phyloP scores from a whole-genome alignment of 768 basidiomycete species.

The Russula dissimulans region DNA sequence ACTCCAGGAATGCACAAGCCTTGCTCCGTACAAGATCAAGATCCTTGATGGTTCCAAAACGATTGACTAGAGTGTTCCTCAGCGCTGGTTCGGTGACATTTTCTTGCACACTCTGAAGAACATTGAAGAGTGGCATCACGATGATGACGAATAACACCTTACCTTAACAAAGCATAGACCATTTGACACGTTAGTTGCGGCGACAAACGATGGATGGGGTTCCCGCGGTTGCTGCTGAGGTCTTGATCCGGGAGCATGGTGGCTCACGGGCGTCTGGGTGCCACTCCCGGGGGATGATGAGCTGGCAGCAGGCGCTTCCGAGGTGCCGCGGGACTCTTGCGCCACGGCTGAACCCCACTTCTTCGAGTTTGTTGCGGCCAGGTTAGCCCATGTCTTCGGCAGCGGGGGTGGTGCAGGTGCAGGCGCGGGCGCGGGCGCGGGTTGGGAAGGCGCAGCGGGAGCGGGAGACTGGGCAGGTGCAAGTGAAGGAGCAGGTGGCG shows the following conservation, averaged over 20 bases:
- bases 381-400: slow-evolving; percentile 86
- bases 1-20: slow-evolving; percentile 94
- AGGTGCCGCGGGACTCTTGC: slow-evolving; percentile 66
- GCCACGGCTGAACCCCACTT: slow-evolving; percentile 84
- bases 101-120: slow-evolving; percentile 60
- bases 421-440: slow-evolving; percentile 35
- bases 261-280: slow-evolving; percentile 28
- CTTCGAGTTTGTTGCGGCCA: slow-evolving; percentile 73
- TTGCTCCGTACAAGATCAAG: slow-evolving; percentile 81
- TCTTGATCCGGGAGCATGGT: slow-evolving; percentile 27
- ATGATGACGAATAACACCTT: slow-evolving; percentile 17
- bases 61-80: slow-evolving; percentile 37
- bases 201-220: slow-evolving; percentile 39
- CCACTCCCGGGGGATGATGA: slow-evolving; percentile 36
- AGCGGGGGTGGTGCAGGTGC: slow-evolving; percentile 21
- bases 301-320: slow-evolving; percentile 44
- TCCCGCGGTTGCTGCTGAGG: slow-evolving; percentile 32
- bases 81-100: slow-evolving; percentile 46
- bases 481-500: slow-evolving; percentile 23
- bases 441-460: slow-evolving; percentile 28
- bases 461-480: slow-evolving; percentile 18
- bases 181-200: slow-evolving; percentile 56
- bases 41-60: slow-evolving; percentile 80
- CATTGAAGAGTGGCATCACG: not conserved
- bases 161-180: slow-evolving; percentile 92